Percentiles rank a stretch among this genome's conserved stretches.
phyloP scores from a whole-genome alignment of 176 grass and related monocot species.

The Carex kokanica region DNA sequence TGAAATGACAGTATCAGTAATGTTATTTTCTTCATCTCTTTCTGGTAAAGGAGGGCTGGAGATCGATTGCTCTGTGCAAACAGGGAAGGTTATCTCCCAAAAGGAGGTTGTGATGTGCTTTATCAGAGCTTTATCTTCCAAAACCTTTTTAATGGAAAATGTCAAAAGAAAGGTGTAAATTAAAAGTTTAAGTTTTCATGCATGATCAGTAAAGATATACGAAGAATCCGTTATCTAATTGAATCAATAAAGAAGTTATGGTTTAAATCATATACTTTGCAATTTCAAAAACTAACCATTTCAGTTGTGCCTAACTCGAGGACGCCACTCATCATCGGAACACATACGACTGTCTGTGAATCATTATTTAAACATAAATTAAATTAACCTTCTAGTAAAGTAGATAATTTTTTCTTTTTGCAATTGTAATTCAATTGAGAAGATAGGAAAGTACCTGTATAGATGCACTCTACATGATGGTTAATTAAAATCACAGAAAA shows the following conservation, averaged over 20 bases:
- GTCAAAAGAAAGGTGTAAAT: neutral
- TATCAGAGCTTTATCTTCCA: constrained; percentile 45
- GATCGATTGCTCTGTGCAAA: constrained; percentile 26
- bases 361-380: constrained; percentile 1
- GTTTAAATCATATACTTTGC: neutral
- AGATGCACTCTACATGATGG: constrained; percentile 37
- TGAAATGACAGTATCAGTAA: constrained; percentile 29
- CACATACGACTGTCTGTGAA: constrained; percentile 59
- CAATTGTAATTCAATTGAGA: neutral
- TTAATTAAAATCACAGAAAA: neutral
- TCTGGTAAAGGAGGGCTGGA: constrained; percentile 40
- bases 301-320: constrained; percentile 80
- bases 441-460: constrained; percentile 47
- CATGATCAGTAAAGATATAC: neutral
- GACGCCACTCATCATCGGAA: constrained; percentile 67
- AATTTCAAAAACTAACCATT: constrained; percentile 34
- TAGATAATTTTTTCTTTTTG: neutral
- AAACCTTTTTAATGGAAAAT: constrained; percentile 37
- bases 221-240: no score
- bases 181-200: neutral
- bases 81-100: constrained; percentile 41
- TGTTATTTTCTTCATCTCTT: constrained; percentile 27
- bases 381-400: no score
- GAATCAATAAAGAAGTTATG: neutral
- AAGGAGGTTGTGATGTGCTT: constrained; percentile 38